phyloP scores from a whole-genome alignment of 148 eudicot genomes.

The Diospyros kaki region DNA sequence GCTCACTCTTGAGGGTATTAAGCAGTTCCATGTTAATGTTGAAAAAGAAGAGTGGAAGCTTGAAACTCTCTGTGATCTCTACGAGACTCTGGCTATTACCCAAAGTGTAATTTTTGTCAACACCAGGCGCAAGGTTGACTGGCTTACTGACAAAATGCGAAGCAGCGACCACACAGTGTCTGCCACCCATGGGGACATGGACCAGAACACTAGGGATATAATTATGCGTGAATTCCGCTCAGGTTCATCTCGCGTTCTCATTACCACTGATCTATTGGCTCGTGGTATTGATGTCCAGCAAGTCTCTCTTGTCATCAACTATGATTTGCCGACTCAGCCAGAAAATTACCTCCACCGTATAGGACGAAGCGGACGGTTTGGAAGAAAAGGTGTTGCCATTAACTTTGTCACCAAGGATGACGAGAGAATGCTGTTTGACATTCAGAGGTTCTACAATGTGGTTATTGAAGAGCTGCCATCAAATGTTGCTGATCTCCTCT shows the following conservation, averaged over 20 bases:
- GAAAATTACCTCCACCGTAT: slow-evolving; percentile 50
- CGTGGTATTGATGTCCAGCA: slow-evolving; percentile 55
- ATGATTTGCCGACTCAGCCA: slow-evolving; percentile 48
- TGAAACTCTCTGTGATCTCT: slow-evolving; percentile 47
- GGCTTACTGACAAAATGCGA: slow-evolving; percentile 51
- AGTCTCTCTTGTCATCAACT: slow-evolving; percentile 48
- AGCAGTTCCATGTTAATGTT: slow-evolving; percentile 46
- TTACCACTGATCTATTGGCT: slow-evolving; percentile 44
- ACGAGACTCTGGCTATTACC: slow-evolving; percentile 48
- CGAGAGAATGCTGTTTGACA: slow-evolving; percentile 39
- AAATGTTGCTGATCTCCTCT: slow-evolving; percentile 44
- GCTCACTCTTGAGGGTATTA: slow-evolving; percentile 50
- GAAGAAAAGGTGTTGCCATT: slow-evolving; percentile 49
- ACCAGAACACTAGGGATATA: slow-evolving; percentile 42
- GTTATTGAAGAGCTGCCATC: slow-evolving; percentile 43
- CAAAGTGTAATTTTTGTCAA: slow-evolving; percentile 53
- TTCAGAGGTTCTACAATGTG: slow-evolving; percentile 49
- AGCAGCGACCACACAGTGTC: slow-evolving; percentile 49
- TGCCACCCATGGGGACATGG: slow-evolving; percentile 56
- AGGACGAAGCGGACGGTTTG: slow-evolving; percentile 45
- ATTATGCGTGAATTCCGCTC: slow-evolving; percentile 46
- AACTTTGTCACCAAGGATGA: slow-evolving; percentile 47
- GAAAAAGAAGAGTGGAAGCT: slow-evolving; percentile 55
- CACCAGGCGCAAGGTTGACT: slow-evolving; percentile 51
- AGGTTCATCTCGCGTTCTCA: slow-evolving; percentile 49